A percentile compares a stretch with the other conserved stretches of the same genome.
phyloP scores from a whole-genome alignment of 208 protist species.

The Leishmania tarentolae region DNA sequence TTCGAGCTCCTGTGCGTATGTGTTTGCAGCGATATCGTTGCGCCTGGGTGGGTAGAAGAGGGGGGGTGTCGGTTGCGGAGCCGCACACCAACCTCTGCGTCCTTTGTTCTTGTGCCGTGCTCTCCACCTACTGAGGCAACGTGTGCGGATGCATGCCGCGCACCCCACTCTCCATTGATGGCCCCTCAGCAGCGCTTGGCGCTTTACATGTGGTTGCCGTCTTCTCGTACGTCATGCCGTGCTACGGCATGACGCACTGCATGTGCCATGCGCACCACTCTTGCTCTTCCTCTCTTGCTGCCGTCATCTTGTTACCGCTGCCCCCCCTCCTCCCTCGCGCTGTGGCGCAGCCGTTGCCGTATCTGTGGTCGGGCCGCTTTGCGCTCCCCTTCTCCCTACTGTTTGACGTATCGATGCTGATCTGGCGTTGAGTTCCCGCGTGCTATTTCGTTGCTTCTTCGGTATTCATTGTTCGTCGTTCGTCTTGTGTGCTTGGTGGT shows the following conservation, averaged over 20 bases:
- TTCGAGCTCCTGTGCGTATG: not conserved
- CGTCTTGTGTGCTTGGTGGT: not conserved
- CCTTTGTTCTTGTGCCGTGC: not conserved
- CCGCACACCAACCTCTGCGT: not conserved
- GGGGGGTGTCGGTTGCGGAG: not conserved
- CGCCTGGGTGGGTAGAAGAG: not conserved
- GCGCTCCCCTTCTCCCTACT: constrained; percentile 10
- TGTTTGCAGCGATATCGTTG: not conserved
- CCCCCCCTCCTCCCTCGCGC: not conserved
- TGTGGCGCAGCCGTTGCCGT: not conserved
- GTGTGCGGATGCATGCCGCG: not conserved
- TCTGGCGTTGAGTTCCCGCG: not conserved
- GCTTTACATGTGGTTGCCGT: not conserved
- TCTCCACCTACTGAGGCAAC: not conserved
- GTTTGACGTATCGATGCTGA: not conserved
- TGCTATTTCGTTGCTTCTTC: not conserved
- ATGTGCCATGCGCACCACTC: too few species aligned
- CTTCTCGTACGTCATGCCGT: not conserved
- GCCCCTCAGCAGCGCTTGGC: not conserved
- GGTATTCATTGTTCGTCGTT: not conserved
- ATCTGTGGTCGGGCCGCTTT: not conserved
- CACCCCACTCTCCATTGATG: too few species aligned
- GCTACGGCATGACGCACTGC: not conserved
- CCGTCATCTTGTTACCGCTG: not conserved
- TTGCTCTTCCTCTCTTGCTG: too few species aligned